Conservation (phyloP, 164 flowering plant genomes). For the Houttuynia cordata region DNA sequence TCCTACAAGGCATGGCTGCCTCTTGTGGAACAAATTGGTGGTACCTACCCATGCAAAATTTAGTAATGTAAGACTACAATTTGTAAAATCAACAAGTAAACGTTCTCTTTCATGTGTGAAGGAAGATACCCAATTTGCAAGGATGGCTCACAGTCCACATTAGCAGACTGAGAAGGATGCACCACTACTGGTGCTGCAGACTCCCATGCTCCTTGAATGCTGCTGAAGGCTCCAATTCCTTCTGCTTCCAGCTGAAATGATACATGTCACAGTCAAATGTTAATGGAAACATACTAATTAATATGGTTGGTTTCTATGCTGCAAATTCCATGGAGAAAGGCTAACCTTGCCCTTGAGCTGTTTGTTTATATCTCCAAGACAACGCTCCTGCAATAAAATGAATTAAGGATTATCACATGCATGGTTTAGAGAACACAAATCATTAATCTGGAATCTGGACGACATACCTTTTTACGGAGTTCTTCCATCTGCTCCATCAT, state of each 20-base stretch:
- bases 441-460: neutral
- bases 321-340: too few relatives aligned
- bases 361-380: conserved; percentile 82
- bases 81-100: neutral
- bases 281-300: too few relatives aligned
- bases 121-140: conserved; percentile 91
- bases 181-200: conserved; percentile 25
- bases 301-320: too few relatives aligned
- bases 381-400: conserved; percentile 53
- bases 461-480: conserved; percentile 67
- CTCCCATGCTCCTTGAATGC: conserved; percentile 47
- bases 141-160: conserved; percentile 50
- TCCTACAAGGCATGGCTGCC: conserved; percentile 14
- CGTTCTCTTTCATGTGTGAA: too few relatives aligned
- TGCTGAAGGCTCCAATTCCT: conserved; percentile 31
- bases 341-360: conserved; percentile 65
- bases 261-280: too few relatives aligned
- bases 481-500: conserved; percentile 84
- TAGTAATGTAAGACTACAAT: neutral
- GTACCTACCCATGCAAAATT: conserved; percentile 11
- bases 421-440: neutral
- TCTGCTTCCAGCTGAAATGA: conserved; percentile 48
- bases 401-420: neutral
- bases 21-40: conserved; percentile 22
- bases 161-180: conserved; percentile 32